Percentiles rank a stretch among this genome's conserved stretches.
phyloP scores from a whole-genome alignment of 2,329 filamentous ascomycete genomes.

The Fusarium illudens region DNA sequence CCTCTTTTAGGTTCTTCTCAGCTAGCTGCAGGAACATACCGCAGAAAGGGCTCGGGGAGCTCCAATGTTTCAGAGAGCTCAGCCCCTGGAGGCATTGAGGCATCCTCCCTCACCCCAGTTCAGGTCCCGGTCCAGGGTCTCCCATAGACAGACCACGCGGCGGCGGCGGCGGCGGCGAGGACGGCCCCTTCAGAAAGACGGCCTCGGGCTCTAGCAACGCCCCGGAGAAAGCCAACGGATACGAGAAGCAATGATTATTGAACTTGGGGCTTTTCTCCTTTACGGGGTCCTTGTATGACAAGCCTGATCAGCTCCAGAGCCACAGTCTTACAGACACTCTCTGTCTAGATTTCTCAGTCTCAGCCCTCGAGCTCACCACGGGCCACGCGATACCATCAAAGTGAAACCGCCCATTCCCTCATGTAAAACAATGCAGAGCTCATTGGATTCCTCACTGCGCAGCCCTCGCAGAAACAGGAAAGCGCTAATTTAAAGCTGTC shows the following conservation, averaged over 20 bases:
- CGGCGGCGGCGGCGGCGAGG: not conserved
- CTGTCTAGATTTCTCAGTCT: not conserved
- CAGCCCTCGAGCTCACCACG: not conserved
- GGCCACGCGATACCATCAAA: not conserved
- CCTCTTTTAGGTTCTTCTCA: not conserved
- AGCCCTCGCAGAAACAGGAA: no score
- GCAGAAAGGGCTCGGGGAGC: not conserved
- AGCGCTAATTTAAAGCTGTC: not conserved
- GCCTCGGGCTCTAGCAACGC: not conserved
- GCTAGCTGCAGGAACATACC: conserved; percentile 19
- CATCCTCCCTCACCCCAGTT: not conserved
- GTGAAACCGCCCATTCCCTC: conserved; percentile 33
- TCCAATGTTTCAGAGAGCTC: conserved; percentile 39
- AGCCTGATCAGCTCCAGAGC: not conserved
- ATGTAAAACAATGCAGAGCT: conserved; percentile 20
- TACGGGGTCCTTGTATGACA: not conserved
- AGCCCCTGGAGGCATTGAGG: no score
- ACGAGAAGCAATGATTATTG: not conserved
- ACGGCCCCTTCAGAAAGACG: not conserved
- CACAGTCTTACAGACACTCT: not conserved
- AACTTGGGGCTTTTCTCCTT: not conserved
- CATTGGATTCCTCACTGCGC: not conserved
- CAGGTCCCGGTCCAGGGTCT: not conserved
- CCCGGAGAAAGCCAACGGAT: not conserved
- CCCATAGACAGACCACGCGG: not conserved